phyloP scores from a whole-genome alignment of 371 early-diverging fungal species.

The Syncephalastrum racemosum region DNA sequence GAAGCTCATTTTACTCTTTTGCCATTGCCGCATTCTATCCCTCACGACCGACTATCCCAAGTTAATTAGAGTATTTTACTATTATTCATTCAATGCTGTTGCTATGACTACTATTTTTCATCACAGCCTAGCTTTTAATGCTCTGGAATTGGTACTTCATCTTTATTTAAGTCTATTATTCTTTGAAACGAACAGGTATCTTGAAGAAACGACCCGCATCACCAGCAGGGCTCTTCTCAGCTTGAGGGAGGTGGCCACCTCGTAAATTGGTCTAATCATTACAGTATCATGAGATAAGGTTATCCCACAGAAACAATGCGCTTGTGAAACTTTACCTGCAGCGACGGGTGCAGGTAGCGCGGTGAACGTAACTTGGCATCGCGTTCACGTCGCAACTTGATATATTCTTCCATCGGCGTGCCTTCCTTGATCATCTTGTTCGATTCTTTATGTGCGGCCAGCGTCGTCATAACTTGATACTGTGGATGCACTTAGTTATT shows the following conservation, averaged over 20 bases:
- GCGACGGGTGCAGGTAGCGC: slow-evolving; percentile 46
- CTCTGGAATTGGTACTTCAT: not conserved
- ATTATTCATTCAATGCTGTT: not conserved
- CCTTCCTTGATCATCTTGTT: slow-evolving; percentile 40
- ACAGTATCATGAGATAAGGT: not conserved
- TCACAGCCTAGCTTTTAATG: not conserved
- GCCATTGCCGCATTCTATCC: too few relatives aligned
- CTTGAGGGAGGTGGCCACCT: slow-evolving; percentile 18
- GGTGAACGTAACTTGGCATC: slow-evolving; percentile 37
- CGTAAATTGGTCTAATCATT: slow-evolving; percentile 24
- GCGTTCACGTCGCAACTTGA: slow-evolving; percentile 29
- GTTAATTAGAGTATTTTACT: not conserved
- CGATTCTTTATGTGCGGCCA: slow-evolving; percentile 30
- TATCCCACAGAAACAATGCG: not conserved
- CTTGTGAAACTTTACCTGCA: slow-evolving; percentile 32
- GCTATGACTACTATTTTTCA: not conserved
- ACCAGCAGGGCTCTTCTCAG: slow-evolving; percentile 14
- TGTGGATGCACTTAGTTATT: slow-evolving; percentile 9
- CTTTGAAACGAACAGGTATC: slow-evolving; percentile 21
- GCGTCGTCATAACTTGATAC: slow-evolving; percentile 31
- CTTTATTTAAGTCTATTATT: not conserved
- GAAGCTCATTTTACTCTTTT: not conserved
- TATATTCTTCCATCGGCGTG: slow-evolving; percentile 27
- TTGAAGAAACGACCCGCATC: slow-evolving; percentile 19
- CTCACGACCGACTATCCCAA: too few relatives aligned